phyloP scores from a whole-genome alignment of 2,329 filamentous ascomycete species.

The Fusarium begoniae region DNA sequence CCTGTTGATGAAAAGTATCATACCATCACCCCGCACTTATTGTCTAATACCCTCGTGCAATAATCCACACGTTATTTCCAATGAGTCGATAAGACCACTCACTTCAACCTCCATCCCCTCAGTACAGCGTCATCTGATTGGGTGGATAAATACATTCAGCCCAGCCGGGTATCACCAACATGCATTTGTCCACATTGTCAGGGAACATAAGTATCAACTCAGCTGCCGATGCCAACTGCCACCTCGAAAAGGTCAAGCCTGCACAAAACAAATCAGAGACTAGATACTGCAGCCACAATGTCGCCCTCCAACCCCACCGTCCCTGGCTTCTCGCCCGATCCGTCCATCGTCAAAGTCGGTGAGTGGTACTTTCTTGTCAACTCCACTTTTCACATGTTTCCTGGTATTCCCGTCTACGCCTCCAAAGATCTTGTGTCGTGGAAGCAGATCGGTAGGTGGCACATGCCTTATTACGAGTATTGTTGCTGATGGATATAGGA shows the following conservation, averaged over 20 bases:
- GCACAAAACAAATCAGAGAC: background rate
- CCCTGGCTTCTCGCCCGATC: constrained; percentile 18
- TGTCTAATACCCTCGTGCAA: background rate
- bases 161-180: background rate
- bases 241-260: background rate
- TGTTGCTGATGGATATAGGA: background rate
- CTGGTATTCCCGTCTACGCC: constrained; percentile 5
- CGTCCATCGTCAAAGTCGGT: constrained; percentile 10
- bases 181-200: background rate
- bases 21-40: background rate
- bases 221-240: background rate
- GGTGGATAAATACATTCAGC: constrained; percentile 3
- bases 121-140: background rate
- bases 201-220: constrained; percentile 4
- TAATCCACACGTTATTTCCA: fast-evolving
- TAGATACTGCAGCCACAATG: background rate
- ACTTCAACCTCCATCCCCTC: background rate
- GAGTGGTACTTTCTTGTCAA: constrained; percentile 21
- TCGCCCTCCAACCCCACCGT: constrained; percentile 13
- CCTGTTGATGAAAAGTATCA: background rate
- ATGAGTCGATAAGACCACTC: background rate
- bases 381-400: constrained; percentile 22
- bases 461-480: fast-evolving
- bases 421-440: constrained; percentile 6
- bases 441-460: background rate